phyloP scores from a whole-genome alignment of 345 rosid species.

The Alliaria petiolata region DNA sequence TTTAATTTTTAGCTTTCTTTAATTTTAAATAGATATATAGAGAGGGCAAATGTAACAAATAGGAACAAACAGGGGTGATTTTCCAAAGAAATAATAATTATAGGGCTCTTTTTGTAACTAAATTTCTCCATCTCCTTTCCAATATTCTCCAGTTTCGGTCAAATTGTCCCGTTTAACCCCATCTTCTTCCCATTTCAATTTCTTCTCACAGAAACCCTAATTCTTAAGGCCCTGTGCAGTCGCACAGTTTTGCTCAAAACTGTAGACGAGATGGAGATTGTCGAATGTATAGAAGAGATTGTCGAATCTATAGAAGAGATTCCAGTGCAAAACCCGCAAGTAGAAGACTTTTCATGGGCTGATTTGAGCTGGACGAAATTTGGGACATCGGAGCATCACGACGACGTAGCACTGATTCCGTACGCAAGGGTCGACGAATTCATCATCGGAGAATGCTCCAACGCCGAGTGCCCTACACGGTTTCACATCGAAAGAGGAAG shows the following conservation, averaged over 20 bases:
- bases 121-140: background rate
- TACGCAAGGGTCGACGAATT: conserved; percentile 62
- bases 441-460: conserved; percentile 86
- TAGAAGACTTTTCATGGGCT: conserved; percentile 68
- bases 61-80: background rate
- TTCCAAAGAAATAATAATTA: background rate
- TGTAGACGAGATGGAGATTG: conserved; percentile 41
- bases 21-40: no score
- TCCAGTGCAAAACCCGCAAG: conserved; percentile 65
- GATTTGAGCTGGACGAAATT: conserved; percentile 80
- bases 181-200: conserved; percentile 22
- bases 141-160: no score
- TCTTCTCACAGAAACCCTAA: conserved; percentile 17
- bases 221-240: background rate
- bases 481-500: conserved; percentile 92
- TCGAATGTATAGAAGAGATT: no score
- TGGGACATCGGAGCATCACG: conserved; percentile 72
- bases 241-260: background rate
- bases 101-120: background rate
- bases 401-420: conserved; percentile 80
- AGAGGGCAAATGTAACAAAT: background rate
- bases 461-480: conserved; percentile 69
- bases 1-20: no score
- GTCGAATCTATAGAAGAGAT: conserved; percentile 51
- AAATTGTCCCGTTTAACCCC: background rate